Percentiles rank a stretch among this genome's conserved stretches.
These are phyloP conservation scores for Gymnopus androsaceus DNA, from an alignment of 1,284 basidiomycete genomes.

Conservation along the genomic window DNA sequence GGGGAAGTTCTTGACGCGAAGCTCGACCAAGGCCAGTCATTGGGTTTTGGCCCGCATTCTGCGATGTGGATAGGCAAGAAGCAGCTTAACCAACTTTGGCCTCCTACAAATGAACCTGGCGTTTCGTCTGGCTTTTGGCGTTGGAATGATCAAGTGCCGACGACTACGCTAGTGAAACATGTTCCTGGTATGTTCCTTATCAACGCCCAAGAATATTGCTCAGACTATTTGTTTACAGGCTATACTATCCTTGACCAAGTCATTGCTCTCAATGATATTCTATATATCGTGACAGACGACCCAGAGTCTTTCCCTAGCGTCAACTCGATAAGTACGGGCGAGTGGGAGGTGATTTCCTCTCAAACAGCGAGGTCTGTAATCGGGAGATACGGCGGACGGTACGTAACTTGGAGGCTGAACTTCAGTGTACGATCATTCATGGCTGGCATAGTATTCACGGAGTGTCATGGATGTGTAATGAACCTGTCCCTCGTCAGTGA, in stretches of 20 bases:
- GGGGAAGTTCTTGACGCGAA: constrained; percentile 54
- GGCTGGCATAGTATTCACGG: constrained; percentile 46
- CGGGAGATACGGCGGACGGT: constrained; percentile 60
- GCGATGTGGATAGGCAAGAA: constrained; percentile 39
- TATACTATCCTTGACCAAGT: constrained; percentile 82
- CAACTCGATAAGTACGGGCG: constrained; percentile 46
- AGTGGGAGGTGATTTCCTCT: constrained; percentile 65
- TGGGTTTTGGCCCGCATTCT: constrained; percentile 39
- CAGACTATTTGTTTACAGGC: constrained; percentile 43
- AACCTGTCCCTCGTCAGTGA: constrained; percentile 47
- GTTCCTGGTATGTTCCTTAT: constrained; percentile 49
- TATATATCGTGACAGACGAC: constrained; percentile 70
- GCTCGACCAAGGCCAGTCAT: constrained; percentile 39
- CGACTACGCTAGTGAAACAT: constrained; percentile 55
- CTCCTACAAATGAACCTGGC: constrained; percentile 41
- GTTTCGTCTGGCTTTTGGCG: constrained; percentile 52
- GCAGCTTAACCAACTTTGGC: constrained; percentile 26
- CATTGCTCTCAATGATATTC: constrained; percentile 64
- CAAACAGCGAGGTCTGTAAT: constrained; percentile 52
- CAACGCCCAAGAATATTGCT: neutral
- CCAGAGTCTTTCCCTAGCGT: constrained; percentile 51
- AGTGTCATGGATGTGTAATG: constrained; percentile 57
- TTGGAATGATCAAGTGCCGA: constrained; percentile 58
- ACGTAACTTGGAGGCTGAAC: constrained; percentile 26
- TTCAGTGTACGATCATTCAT: neutral